Base-by-base conservation (phyloP, 2,329 filamentous ascomycete genomes). In the Aspergillus intermedius region DNA sequence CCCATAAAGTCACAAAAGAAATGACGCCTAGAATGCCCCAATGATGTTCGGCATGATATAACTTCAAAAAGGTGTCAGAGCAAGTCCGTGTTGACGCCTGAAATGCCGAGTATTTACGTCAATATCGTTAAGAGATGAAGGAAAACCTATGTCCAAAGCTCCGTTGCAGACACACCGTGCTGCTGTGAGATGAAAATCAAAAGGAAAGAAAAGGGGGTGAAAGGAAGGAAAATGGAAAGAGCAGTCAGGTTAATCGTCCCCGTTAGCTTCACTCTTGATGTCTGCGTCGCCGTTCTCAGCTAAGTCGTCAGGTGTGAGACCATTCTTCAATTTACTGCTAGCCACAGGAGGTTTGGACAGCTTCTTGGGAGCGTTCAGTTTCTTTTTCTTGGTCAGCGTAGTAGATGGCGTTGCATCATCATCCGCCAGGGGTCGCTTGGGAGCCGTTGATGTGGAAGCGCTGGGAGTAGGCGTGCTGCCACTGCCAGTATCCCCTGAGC, bases 311-410 rank as follows among this genome's bases (percentile, higher is more conserved):
- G 63, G 62, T 2, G 68, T 72, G 19, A 70, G 63, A 25, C 66
- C 69, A 53, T 71, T 71, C 48, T 71, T 72, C 28, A 72, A 54
- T 53, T 71, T 72, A 51, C 69, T 71, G 25, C 55, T 49, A 49
- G 61, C 49, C 52, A 52, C 17, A 3, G 63, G 59, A 5, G 69
- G 69, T 46, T 72, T 73, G 44, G 63, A 61, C 19, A 61, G 54
- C 53, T 71, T 68, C 49, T 72, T 71, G 5, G 60, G 59, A n/a
- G 54, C 58, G 40, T 65, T 68, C 13, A 60, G 51, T 47, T 77
- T 77, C 62, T 77, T 77, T 64, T 77, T 77, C 55, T 76, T 74
- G 45, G 73, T 74, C 42, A 69, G 64, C 40, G 73, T 67, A 17
- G 25, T 30, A 17, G 70, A 65, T 3, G 69, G 72, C 9, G 70